phyloP scores from a whole-genome alignment of 352 stramenopile species.

The Phytopythium cucurbitacearum region DNA sequence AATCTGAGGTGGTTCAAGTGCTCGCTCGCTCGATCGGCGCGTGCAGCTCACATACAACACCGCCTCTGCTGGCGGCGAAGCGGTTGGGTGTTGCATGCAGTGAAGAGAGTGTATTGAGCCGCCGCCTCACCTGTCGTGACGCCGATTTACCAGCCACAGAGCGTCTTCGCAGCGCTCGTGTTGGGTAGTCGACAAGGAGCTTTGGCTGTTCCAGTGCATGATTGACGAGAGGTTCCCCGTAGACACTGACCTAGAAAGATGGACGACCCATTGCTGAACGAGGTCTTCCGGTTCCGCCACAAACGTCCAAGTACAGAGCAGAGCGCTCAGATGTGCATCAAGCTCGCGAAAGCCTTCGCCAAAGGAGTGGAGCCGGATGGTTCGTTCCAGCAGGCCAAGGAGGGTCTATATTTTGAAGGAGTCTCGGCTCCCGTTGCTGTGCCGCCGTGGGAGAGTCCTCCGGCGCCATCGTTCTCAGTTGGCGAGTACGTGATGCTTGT shows the following conservation, averaged over 20 bases:
- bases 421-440: background rate
- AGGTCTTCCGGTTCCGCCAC: conserved; percentile 44
- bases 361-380: background rate
- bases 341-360: conserved; percentile 15
- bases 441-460: conserved; percentile 12
- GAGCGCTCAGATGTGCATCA: conserved; percentile 14
- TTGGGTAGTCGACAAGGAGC: no score
- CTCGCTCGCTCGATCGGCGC: no score
- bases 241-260: conserved; percentile 2
- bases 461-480: conserved; percentile 15
- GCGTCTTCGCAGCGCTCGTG: no score
- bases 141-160: no score
- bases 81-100: no score
- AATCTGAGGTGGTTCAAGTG: no score
- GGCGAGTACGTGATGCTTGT: conserved; percentile 16
- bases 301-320: conserved; percentile 28
- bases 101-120: no score
- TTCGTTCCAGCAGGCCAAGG: background rate
- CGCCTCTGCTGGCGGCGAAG: no score
- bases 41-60: no score
- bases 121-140: no score
- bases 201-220: no score
- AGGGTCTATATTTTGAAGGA: background rate
- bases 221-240: no score
- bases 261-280: conserved; percentile 16